Evolutionary conservation across 192 early-diverging fungal genomes (phyloP).

Genomic region (Cetraspora pellucida): DNA sequence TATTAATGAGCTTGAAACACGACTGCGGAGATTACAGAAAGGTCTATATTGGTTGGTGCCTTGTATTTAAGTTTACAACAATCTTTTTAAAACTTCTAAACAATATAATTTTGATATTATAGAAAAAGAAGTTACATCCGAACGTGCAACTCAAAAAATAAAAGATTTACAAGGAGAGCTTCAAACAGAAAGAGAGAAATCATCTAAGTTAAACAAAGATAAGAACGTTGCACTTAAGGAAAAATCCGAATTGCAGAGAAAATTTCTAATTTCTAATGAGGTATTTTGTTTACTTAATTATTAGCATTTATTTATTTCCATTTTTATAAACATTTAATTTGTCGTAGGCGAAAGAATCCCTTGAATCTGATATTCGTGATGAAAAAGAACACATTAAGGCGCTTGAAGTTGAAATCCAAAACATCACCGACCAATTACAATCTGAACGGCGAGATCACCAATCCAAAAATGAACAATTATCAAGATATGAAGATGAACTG

Average conservation of each 20-base stretch:
- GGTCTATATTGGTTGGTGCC: background rate
- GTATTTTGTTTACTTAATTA: background rate
- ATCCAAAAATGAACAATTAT: constrained; percentile 29
- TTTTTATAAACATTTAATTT: background rate
- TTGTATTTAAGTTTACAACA: background rate
- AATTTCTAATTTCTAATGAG: constrained; percentile 19
- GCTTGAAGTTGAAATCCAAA: constrained; percentile 30
- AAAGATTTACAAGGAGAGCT: constrained; percentile 23
- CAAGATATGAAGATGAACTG: constrained; percentile 34
- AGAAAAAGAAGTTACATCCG: constrained; percentile 22
- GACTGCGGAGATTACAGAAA: constrained; percentile 19
- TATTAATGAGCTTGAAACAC: constrained; percentile 22
- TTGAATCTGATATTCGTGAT: constrained; percentile 20
- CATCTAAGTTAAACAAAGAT: constrained; percentile 18
- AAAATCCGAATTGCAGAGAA: constrained; percentile 9
- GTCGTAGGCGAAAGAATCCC: constrained; percentile 12
- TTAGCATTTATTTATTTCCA: background rate
- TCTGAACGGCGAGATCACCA: constrained; percentile 34
- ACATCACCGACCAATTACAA: constrained; percentile 33
- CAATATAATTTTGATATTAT: background rate
- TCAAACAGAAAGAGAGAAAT: constrained; percentile 15
- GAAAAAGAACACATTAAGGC: constrained; percentile 33
- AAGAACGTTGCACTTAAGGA: constrained; percentile 21
- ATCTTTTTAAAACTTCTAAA: background rate
- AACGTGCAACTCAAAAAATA: constrained; percentile 24